Percentiles rank a stretch among this genome's conserved stretches.
Evolutionary conservation across 371 early-diverging fungal genomes (phyloP).

Genomic region (Synchytrium microbalum): DNA sequence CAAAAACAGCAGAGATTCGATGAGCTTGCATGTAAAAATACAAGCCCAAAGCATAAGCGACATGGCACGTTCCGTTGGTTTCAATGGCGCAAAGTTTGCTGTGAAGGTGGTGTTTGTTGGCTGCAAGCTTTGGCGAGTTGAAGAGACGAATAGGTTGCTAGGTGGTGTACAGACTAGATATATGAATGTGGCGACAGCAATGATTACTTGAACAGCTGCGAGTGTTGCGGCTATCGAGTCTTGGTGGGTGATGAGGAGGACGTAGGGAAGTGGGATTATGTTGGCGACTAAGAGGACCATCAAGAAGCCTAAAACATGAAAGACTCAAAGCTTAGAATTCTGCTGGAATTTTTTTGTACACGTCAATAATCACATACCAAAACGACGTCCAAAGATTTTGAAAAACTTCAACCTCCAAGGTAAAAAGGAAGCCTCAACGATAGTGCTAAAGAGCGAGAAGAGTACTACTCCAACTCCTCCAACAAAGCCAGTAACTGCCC

Average conservation of each 20-base stretch:
- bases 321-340: too few relatives aligned
- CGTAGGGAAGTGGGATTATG: slow-evolving; percentile 1
- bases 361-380: too few relatives aligned
- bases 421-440: slow-evolving; percentile 14
- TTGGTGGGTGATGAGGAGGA: background rate
- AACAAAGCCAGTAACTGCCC: slow-evolving; percentile 11
- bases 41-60: slow-evolving; percentile 69
- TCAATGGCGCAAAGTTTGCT: slow-evolving; percentile 68
- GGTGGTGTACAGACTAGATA: slow-evolving; percentile 7
- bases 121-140: slow-evolving; percentile 13
- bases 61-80: slow-evolving; percentile 61
- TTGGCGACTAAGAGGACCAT: slow-evolving; percentile 19
- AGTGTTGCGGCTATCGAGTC: background rate
- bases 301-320: slow-evolving; percentile 30
- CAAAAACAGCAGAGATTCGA: slow-evolving; percentile 67
- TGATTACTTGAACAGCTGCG: slow-evolving; percentile 6
- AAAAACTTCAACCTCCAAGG: slow-evolving; percentile 28
- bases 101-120: slow-evolving; percentile 63
- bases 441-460: slow-evolving; percentile 5
- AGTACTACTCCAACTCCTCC: slow-evolving; percentile 7
- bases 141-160: slow-evolving; percentile 3
- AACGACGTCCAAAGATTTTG: slow-evolving; percentile 50
- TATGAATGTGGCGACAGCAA: slow-evolving; percentile 7
- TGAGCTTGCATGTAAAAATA: slow-evolving; percentile 68
- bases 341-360: too few relatives aligned